Evolutionary conservation across 2,329 filamentous ascomycete species (phyloP).

Genomic region (Aurifilum marmelostoma): DNA sequence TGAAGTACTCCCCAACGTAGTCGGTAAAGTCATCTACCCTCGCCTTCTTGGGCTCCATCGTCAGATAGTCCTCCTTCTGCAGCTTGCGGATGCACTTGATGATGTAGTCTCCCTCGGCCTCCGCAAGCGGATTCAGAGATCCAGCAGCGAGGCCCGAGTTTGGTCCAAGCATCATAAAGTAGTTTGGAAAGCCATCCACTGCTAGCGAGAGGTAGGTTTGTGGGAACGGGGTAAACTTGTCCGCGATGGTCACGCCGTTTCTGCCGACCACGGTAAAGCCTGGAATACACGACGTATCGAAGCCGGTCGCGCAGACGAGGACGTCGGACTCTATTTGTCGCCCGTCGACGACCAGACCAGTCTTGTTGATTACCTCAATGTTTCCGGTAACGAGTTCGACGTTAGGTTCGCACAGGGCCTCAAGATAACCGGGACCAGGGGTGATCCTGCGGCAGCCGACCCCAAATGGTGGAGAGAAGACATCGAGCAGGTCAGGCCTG

Average conservation of each 20-base stretch:
- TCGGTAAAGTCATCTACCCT: slow-evolving; percentile 38
- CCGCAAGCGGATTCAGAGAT: slow-evolving; percentile 35
- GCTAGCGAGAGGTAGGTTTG: slow-evolving; percentile 24
- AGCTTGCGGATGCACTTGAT: slow-evolving; percentile 38
- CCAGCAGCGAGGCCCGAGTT: slow-evolving; percentile 34
- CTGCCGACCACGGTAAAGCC: slow-evolving; percentile 33
- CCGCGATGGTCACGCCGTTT: slow-evolving; percentile 29
- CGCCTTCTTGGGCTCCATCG: slow-evolving; percentile 33
- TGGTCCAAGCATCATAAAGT: slow-evolving; percentile 31
- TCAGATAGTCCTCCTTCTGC: slow-evolving; percentile 33
- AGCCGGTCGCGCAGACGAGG: slow-evolving; percentile 42
- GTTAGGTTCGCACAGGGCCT: slow-evolving; percentile 47
- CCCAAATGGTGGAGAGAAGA: slow-evolving; percentile 40
- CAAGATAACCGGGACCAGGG: slow-evolving; percentile 47
- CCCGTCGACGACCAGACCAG: slow-evolving; percentile 10
- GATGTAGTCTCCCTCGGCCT: slow-evolving; percentile 36
- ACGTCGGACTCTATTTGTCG: slow-evolving; percentile 36
- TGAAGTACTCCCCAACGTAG: slow-evolving; percentile 37
- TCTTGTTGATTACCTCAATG: slow-evolving; percentile 36
- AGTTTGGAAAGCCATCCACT: slow-evolving; percentile 29
- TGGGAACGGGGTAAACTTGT: slow-evolving; percentile 31
- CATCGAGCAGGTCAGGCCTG: slow-evolving; percentile 23
- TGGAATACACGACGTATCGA: slow-evolving; percentile 34
- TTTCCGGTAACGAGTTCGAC: slow-evolving; percentile 37
- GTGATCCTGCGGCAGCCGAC: slow-evolving; percentile 48